These are phyloP conservation scores for Rauvolfia tetraphylla DNA, from an alignment of 257 asterid genomes.

Conservation along the genomic window DNA sequence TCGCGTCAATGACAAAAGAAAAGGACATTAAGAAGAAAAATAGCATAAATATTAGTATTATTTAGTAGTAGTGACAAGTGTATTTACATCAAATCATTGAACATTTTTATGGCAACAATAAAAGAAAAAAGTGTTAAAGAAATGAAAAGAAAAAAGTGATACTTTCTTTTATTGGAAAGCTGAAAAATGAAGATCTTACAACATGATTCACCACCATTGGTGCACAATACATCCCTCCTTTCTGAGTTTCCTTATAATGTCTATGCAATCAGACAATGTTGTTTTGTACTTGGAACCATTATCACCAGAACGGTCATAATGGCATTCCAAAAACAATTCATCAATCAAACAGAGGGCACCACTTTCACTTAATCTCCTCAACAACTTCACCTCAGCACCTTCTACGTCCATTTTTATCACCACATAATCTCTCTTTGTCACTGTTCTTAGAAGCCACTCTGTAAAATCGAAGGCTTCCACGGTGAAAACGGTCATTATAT, in stretches of 20 bases:
- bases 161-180: neutral
- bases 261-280: conserved; percentile 28
- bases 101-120: no score
- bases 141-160: no score
- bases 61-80: no score
- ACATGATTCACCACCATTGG: conserved; percentile 44
- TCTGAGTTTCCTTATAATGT: conserved; percentile 32
- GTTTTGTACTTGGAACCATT: conserved; percentile 26
- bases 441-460: conserved; percentile 37
- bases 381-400: conserved; percentile 41
- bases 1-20: no score
- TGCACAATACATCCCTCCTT: conserved; percentile 41
- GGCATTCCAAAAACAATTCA: conserved; percentile 54
- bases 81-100: no score
- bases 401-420: conserved; percentile 62
- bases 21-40: no score
- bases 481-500: neutral
- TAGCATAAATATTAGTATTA: no score
- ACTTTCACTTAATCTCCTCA: conserved; percentile 26
- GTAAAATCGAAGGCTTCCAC: conserved; percentile 48
- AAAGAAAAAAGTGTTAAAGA: no score
- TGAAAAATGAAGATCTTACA: neutral
- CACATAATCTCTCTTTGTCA: conserved; percentile 36
- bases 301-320: conserved; percentile 33
- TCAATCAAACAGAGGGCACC: conserved; percentile 56